These are phyloP conservation scores for Fonsecaea monophora DNA, from an alignment of 2,329 filamentous ascomycete species.

Conservation along the genomic window DNA sequence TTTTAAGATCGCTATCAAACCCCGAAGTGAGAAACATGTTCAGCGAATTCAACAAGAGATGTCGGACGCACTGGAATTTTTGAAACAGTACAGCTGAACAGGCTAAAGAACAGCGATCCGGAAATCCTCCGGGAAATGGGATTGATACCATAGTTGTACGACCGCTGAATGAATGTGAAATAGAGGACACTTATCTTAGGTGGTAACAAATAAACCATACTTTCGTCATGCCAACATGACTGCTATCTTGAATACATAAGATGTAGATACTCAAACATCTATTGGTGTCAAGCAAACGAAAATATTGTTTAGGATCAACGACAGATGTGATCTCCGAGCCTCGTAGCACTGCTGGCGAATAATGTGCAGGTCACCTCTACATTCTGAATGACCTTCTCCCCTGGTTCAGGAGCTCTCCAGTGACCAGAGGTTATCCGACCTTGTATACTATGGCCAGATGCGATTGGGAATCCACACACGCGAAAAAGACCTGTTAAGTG, in stretches of 20 bases:
- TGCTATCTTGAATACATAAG: background rate
- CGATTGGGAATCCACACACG: too few relatives aligned
- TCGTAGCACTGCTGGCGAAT: background rate
- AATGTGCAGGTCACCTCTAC: background rate
- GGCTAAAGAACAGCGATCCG: background rate
- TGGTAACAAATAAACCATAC: background rate
- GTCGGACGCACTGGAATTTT: conserved; percentile 1
- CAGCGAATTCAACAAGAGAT: background rate
- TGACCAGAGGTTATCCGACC: background rate
- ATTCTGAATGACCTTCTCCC: background rate
- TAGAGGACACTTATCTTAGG: background rate
- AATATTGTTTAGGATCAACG: background rate
- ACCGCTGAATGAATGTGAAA: background rate
- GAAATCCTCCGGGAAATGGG: background rate
- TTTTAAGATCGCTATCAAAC: conserved; percentile 12
- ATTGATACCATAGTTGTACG: background rate
- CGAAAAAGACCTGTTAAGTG: background rate
- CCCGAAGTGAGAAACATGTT: conserved; percentile 10
- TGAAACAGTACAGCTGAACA: background rate
- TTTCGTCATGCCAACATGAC: background rate
- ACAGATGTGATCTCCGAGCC: background rate
- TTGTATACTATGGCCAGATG: background rate
- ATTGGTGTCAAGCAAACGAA: background rate
- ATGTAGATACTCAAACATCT: background rate
- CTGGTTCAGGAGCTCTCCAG: background rate